Percentiles rank a stretch among this genome's conserved stretches.
Conservation (phyloP, 306 rosid genomes). For the Cucurbita ficifolia region DNA sequence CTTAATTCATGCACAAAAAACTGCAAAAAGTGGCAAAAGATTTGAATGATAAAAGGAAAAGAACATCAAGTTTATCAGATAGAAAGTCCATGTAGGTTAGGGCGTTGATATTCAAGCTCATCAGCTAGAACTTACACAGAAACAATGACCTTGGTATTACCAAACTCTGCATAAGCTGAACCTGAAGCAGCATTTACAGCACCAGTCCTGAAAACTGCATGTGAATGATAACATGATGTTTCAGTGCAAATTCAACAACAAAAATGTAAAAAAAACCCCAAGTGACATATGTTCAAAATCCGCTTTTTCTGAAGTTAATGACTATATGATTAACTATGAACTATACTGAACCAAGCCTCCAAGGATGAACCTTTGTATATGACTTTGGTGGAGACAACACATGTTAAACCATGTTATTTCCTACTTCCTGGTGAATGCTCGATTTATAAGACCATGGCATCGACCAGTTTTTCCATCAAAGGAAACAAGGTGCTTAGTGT, state of each 20-base stretch:
- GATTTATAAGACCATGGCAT: not conserved
- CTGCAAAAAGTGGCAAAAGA: not conserved
- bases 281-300: not conserved
- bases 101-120: not conserved
- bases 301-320: not conserved
- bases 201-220: slow-evolving; percentile 82
- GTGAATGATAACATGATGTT: not conserved
- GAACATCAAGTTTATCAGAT: not conserved
- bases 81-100: not conserved
- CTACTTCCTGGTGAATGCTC: not conserved
- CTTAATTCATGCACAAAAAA: not conserved
- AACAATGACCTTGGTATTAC: slow-evolving; percentile 87
- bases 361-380: not conserved
- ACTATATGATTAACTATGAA: not conserved
- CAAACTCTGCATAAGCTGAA: slow-evolving; percentile 94
- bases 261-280: not conserved
- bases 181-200: slow-evolving; percentile 96
- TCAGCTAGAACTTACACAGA: slow-evolving; percentile 65
- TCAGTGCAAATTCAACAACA: not conserved
- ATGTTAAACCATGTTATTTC: not conserved
- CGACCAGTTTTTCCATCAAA: not conserved
- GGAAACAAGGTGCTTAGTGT: too few species aligned
- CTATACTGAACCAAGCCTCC: not conserved
- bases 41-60: not conserved
- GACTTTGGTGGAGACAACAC: too few species aligned